These are phyloP conservation scores for Quercus mongolica DNA, from an alignment of 306 rosid genomes.

Conservation along the genomic window DNA sequence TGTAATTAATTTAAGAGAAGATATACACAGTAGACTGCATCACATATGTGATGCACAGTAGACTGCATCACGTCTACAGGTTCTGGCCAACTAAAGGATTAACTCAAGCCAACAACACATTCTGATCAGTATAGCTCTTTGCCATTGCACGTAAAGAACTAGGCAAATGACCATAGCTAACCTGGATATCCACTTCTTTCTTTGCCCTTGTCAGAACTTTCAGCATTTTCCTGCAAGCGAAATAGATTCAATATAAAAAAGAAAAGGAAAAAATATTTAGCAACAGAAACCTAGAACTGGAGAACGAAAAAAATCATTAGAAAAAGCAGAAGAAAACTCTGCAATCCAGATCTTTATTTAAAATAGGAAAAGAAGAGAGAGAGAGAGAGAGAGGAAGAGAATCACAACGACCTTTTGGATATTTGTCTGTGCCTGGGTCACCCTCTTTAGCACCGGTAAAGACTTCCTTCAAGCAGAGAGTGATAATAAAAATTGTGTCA, in stretches of 20 bases:
- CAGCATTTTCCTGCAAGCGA: slow-evolving; percentile 52
- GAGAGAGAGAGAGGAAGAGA: neutral
- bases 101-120: neutral
- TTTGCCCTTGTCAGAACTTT: slow-evolving; percentile 35
- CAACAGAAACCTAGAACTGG: neutral
- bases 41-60: neutral
- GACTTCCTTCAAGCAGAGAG: slow-evolving; percentile 61
- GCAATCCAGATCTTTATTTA: neutral
- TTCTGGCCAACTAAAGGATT: neutral
- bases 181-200: slow-evolving; percentile 39
- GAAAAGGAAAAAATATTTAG: slow-evolving; percentile 6
- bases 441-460: slow-evolving; percentile 57
- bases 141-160: slow-evolving; percentile 8
- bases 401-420: slow-evolving; percentile 44
- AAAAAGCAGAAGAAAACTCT: neutral
- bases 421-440: slow-evolving; percentile 32
- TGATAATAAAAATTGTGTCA: slow-evolving; percentile 12
- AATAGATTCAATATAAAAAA: slow-evolving; percentile 13
- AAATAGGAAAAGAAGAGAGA: neutral
- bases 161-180: slow-evolving; percentile 27
- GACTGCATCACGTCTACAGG: neutral
- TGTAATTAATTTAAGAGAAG: neutral
- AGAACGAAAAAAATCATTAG: neutral
- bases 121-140: slow-evolving; percentile 2
- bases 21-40: neutral